phyloP scores from a whole-genome alignment of 495 filamentous ascomycete genomes.

The Friedmanniomyces simplex region DNA sequence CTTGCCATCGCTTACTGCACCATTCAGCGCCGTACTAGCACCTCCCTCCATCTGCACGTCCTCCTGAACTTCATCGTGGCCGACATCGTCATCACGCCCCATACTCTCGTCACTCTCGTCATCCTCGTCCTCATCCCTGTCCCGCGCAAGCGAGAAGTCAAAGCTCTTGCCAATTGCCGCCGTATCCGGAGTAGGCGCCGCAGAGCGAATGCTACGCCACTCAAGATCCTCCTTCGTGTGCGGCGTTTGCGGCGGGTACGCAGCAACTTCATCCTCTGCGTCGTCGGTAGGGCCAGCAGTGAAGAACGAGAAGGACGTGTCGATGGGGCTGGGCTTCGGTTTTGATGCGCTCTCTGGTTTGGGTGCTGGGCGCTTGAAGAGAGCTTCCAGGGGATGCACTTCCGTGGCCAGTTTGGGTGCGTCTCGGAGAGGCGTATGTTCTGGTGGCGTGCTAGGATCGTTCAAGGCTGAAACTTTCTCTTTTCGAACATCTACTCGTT shows the following conservation, averaged over 20 bases:
- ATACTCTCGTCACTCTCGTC: slow-evolving; percentile 29
- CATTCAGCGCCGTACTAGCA: slow-evolving; percentile 23
- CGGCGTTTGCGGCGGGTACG: slow-evolving; percentile 58
- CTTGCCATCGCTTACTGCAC: slow-evolving; percentile 19
- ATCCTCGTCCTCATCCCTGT: slow-evolving; percentile 28
- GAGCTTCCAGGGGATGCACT: slow-evolving; percentile 75
- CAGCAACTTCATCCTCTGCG: slow-evolving; percentile 39
- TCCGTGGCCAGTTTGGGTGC: slow-evolving; percentile 30
- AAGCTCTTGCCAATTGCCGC: slow-evolving; percentile 53
- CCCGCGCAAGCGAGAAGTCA: slow-evolving; percentile 31
- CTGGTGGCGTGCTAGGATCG: not conserved
- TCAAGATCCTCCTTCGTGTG: slow-evolving; percentile 70
- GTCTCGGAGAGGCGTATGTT: not conserved
- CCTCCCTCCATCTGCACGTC: slow-evolving; percentile 25
- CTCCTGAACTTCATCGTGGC: slow-evolving; percentile 11
- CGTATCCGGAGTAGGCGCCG: slow-evolving; percentile 91
- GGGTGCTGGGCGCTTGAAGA: slow-evolving; percentile 64
- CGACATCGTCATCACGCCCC: slow-evolving; percentile 9
- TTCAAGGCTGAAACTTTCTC: not conserved
- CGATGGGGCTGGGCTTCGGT: slow-evolving; percentile 34
- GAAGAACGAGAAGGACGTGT: slow-evolving; percentile 54
- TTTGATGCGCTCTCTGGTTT: slow-evolving; percentile 29
- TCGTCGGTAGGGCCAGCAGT: slow-evolving; percentile 34
- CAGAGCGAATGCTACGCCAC: slow-evolving; percentile 60
- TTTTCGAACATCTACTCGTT: not conserved